Conservation (phyloP, 768 basidiomycete genomes). For the Termitomyces titanicus region DNA sequence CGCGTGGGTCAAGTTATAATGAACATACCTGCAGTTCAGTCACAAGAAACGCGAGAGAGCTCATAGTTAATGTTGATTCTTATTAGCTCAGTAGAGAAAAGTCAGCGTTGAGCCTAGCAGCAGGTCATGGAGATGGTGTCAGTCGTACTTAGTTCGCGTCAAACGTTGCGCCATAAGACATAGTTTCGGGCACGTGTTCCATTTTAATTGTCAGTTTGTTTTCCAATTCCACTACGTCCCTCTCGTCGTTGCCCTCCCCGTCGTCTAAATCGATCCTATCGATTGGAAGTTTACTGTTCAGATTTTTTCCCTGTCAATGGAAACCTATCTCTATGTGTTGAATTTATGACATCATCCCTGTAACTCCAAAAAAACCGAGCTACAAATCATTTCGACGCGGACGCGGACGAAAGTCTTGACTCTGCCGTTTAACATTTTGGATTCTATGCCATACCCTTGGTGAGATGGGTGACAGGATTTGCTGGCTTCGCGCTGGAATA, state of each 20-base stretch:
- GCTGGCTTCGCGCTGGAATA: constrained; percentile 69
- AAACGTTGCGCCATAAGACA: not conserved
- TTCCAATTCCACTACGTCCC: no score
- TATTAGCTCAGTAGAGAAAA: not conserved
- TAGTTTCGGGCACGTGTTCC: not conserved
- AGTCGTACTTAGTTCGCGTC: not conserved
- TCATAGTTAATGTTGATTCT: constrained; percentile 13
- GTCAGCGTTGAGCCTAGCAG: not conserved
- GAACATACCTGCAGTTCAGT: constrained; percentile 13
- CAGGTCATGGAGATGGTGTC: not conserved
- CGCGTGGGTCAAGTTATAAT: not conserved
- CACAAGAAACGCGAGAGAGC: constrained; percentile 17
- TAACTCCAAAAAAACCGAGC: constrained; percentile 71
- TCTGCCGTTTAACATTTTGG: constrained; percentile 70
- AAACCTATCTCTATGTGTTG: constrained; percentile 72
- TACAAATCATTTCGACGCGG: constrained; percentile 59
- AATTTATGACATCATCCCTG: constrained; percentile 72
- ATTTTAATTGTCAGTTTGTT: not conserved
- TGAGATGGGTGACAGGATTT: constrained; percentile 46
- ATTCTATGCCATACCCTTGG: constrained; percentile 79
- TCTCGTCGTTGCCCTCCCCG: no score
- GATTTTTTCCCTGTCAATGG: constrained; percentile 70
- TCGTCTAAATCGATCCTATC: constrained; percentile 65
- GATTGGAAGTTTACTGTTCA: constrained; percentile 86
- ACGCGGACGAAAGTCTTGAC: constrained; percentile 69